These are phyloP conservation scores for Exophiala spinifera DNA, from an alignment of 2,329 filamentous ascomycete species.

Conservation along the genomic window DNA sequence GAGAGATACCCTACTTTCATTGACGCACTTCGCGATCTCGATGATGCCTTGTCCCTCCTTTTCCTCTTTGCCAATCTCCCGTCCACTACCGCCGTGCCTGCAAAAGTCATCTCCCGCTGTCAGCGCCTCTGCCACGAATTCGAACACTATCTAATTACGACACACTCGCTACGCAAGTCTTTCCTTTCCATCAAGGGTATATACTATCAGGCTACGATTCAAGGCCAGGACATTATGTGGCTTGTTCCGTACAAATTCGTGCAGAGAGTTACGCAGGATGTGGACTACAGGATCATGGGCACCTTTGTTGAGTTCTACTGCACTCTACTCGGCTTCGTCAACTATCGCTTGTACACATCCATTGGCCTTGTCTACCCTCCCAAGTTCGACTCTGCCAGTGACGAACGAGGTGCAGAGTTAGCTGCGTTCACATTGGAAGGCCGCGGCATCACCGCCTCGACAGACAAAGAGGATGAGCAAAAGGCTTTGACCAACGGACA, in stretches of 20 bases:
- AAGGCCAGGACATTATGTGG: constrained; percentile 96
- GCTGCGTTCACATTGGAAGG: constrained; percentile 88
- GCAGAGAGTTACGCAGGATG: constrained; percentile 85
- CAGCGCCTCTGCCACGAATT: constrained; percentile 93
- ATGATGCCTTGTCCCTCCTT: constrained; percentile 94
- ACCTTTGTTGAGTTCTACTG: constrained; percentile 99
- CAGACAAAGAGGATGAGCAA: constrained; percentile 52
- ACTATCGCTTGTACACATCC: constrained; percentile 89
- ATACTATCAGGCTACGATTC: constrained; percentile 96
- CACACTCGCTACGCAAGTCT: constrained; percentile 87
- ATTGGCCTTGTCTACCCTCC: constrained; percentile 92
- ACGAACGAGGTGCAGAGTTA: constrained; percentile 85
- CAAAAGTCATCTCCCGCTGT: constrained; percentile 93
- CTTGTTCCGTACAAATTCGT: constrained; percentile 98
- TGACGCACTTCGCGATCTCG: constrained; percentile 88
- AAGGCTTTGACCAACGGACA: constrained; percentile 54
- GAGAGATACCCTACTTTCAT: constrained; percentile 97
- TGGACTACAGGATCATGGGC: constrained; percentile 98
- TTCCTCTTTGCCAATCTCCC: constrained; percentile 97
- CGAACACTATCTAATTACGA: constrained; percentile 93
- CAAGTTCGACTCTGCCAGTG: constrained; percentile 82
- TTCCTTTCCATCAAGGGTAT: constrained; percentile 99
- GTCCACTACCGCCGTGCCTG: constrained; percentile 80
- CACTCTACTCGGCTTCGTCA: constrained; percentile 90
- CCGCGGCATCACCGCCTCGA: constrained; percentile 52